Evolutionary conservation across 1,284 basidiomycete genomes (phyloP).

Genomic region (Melampsora americana): DNA sequence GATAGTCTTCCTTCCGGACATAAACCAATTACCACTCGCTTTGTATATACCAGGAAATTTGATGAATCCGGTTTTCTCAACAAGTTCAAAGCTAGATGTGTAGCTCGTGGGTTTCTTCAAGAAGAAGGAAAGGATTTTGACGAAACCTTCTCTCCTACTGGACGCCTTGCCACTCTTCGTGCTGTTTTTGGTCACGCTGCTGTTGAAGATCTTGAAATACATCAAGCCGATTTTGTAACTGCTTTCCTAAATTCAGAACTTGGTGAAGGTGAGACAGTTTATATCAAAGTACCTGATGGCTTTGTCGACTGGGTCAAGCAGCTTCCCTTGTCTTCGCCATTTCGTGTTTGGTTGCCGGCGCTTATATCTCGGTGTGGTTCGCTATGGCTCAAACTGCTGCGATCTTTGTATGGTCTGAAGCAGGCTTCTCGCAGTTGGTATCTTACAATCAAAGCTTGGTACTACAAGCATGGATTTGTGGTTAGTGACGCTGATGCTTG

Average conservation of each 20-base stretch:
- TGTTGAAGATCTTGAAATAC: background rate
- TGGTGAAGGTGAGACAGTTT: constrained; percentile 21
- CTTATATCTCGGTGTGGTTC: background rate
- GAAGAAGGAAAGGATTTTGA: constrained; percentile 33
- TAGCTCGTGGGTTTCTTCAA: constrained; percentile 36
- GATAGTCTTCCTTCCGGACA: background rate
- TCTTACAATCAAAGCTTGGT: constrained; percentile 18
- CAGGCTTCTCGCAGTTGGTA: constrained; percentile 34
- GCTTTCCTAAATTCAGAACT: constrained; percentile 20
- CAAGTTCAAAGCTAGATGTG: constrained; percentile 31
- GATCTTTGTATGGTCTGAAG: constrained; percentile 45
- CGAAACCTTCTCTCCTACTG: constrained; percentile 39
- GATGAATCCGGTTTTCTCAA: constrained; percentile 22
- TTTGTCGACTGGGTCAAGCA: constrained; percentile 23
- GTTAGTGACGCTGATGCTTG: constrained; percentile 29
- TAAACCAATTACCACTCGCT: constrained; percentile 28
- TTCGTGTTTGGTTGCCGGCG: too few relatives aligned
- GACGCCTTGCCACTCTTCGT: constrained; percentile 14
- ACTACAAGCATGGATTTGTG: background rate
- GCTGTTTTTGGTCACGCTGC: constrained; percentile 7
- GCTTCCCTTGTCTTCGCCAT: background rate
- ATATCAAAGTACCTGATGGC: constrained; percentile 20
- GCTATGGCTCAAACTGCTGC: constrained; percentile 10
- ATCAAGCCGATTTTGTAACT: constrained; percentile 37
- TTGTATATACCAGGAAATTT: constrained; percentile 20